These are phyloP conservation scores for Brassica hybrid DNA, from an alignment of 441 rosid genomes.

Conservation along the genomic window DNA sequence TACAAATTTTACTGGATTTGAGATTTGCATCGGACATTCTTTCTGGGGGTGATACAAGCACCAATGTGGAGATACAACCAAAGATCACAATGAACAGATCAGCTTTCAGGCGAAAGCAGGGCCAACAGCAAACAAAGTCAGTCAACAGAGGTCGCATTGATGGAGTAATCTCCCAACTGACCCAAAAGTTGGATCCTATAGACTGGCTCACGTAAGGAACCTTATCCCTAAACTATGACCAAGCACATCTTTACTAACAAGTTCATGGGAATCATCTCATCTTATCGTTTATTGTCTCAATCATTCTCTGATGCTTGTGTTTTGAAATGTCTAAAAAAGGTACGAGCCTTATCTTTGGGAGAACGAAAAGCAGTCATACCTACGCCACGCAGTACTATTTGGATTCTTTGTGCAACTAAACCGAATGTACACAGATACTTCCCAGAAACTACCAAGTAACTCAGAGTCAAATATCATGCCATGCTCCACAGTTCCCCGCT, in stretches of 20 bases:
- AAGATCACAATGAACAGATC: conserved; percentile 59
- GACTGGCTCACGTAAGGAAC: conserved; percentile 97
- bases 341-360: conserved; percentile 96
- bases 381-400: conserved; percentile 94
- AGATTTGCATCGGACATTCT: conserved; percentile 87
- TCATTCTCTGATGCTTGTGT: conserved; percentile 40
- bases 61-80: conserved; percentile 51
- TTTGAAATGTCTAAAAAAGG: conserved; percentile 50
- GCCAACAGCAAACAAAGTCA: conserved; percentile 58
- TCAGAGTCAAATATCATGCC: conserved; percentile 95
- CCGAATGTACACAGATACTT: conserved; percentile 82
- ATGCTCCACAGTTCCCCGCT: conserved; percentile 93
- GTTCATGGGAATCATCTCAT: conserved; percentile 14
- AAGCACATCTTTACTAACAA: conserved; percentile 5
- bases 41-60: conserved; percentile 71
- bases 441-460: conserved; percentile 88
- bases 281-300: conserved; percentile 10
- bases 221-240: conserved; percentile 13
- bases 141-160: conserved; percentile 60
- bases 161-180: conserved; percentile 61
- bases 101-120: conserved; percentile 74
- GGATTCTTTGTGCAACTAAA: conserved; percentile 98
- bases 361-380: conserved; percentile 89
- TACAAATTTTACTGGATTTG: conserved; percentile 83
- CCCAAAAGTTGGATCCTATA: conserved; percentile 92